phyloP scores from a whole-genome alignment of 345 rosid genomes.

The Eutrema yunnanense region DNA sequence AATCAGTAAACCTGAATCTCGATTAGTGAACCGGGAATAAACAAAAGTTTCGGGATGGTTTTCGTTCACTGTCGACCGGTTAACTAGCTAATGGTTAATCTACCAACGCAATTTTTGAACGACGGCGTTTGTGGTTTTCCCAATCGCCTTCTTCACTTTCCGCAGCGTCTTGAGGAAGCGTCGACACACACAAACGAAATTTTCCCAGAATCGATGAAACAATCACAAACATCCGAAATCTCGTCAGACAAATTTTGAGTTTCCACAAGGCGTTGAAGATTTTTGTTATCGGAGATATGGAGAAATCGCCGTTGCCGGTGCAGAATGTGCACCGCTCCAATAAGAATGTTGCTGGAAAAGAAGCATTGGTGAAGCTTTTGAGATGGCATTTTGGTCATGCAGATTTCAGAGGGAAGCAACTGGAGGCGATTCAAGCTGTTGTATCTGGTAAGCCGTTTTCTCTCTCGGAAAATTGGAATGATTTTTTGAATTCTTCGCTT shows the following conservation, averaged over 20 bases:
- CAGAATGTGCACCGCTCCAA: slow-evolving; percentile 36
- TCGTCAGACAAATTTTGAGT: neutral
- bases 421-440: slow-evolving; percentile 87
- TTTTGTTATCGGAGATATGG: slow-evolving; percentile 35
- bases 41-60: neutral
- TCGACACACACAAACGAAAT: neutral
- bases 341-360: slow-evolving; percentile 43
- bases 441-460: slow-evolving; percentile 44
- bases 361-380: slow-evolving; percentile 73
- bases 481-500: neutral
- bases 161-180: slow-evolving; percentile 4
- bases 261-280: neutral
- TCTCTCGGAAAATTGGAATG: neutral
- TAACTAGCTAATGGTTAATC: no score
- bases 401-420: slow-evolving; percentile 79
- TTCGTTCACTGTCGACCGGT: no score
- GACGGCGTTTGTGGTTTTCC: neutral
- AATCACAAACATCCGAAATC: neutral
- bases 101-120: neutral
- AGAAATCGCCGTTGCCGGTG: slow-evolving; percentile 66
- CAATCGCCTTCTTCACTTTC: neutral
- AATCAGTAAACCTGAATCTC: neutral
- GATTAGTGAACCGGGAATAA: neutral
- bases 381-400: slow-evolving; percentile 92
- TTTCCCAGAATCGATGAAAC: neutral